A percentile compares a stretch with the other conserved stretches of the same genome.
phyloP scores from a whole-genome alignment of 768 basidiomycete genomes.

The Agaricus sinodeliciosus region DNA sequence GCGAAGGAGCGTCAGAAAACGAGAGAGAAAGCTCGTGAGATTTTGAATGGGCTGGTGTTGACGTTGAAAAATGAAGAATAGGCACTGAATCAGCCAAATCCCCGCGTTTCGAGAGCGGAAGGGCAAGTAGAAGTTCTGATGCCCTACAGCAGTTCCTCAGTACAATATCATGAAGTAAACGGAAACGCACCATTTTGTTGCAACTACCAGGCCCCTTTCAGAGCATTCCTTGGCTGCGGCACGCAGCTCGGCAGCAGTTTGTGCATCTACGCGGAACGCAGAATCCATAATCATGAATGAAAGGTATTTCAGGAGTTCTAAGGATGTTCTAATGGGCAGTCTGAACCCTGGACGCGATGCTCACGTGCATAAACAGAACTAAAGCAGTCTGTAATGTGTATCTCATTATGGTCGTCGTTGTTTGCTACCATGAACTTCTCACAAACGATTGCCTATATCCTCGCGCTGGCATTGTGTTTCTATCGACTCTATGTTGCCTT shows the following conservation, averaged over 20 bases:
- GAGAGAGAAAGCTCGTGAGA: conserved; percentile 32
- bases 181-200: conserved; percentile 66
- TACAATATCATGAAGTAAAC: conserved; percentile 8
- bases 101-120: conserved; percentile 30
- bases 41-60: conserved; percentile 47
- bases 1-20: conserved; percentile 29
- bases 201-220: conserved; percentile 60
- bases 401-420: too few relatives aligned
- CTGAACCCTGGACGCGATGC: too few relatives aligned
- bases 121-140: conserved; percentile 64
- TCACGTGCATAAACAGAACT: too few relatives aligned
- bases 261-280: conserved; percentile 32
- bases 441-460: neutral
- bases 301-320: too few relatives aligned
- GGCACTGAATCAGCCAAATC: conserved; percentile 12
- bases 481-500: conserved; percentile 28
- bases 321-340: too few relatives aligned
- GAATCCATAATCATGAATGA: conserved; percentile 8
- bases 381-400: too few relatives aligned
- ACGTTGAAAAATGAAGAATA: conserved; percentile 43
- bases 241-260: conserved; percentile 50
- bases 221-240: conserved; percentile 65
- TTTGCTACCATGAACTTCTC: neutral
- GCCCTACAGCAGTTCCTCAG: conserved; percentile 41
- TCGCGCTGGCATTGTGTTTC: conserved; percentile 11